These are phyloP conservation scores for Colletotrichum eremochloae DNA, from an alignment of 2,329 filamentous ascomycete species.

Conservation along the genomic window DNA sequence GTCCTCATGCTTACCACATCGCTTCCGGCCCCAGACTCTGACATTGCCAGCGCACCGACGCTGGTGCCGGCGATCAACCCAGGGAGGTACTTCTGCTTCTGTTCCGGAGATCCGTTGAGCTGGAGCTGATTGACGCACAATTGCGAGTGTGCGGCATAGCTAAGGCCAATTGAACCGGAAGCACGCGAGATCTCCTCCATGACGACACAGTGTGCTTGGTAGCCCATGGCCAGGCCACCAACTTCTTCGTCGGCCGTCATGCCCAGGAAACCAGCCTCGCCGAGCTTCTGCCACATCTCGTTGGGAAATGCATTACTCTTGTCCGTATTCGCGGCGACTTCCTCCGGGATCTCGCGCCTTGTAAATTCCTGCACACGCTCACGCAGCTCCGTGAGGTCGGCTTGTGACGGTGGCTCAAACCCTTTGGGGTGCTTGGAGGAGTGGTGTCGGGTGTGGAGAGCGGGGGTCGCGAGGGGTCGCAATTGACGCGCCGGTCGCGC, in stretches of 20 bases:
- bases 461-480: slow-evolving; percentile 50
- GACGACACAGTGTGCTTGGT: slow-evolving; percentile 95
- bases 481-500: slow-evolving; percentile 50
- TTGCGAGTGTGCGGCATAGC: slow-evolving; percentile 96
- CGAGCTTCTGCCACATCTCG: slow-evolving; percentile 94
- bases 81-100: slow-evolving; percentile 86
- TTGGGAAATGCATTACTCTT: slow-evolving; percentile 87
- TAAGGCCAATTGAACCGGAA: slow-evolving; percentile 85
- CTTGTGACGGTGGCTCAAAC: slow-evolving; percentile 76
- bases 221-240: slow-evolving; percentile 91
- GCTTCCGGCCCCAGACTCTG: slow-evolving; percentile 88
- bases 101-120: slow-evolving; percentile 83
- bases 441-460: slow-evolving; percentile 55
- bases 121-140: slow-evolving; percentile 97
- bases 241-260: slow-evolving; percentile 95
- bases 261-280: slow-evolving; percentile 90
- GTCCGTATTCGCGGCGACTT: slow-evolving; percentile 87
- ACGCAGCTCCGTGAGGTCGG: slow-evolving; percentile 84
- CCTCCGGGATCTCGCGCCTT: slow-evolving; percentile 86
- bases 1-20: slow-evolving; percentile 98
- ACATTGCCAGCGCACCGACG: slow-evolving; percentile 94
- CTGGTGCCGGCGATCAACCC: slow-evolving; percentile 83
- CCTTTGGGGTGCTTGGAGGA: slow-evolving; percentile 74
- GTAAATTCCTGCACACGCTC: slow-evolving; percentile 91
- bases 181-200: slow-evolving; percentile 96